Evolutionary conservation across 2,329 filamentous ascomycete species (phyloP).

Genomic region (Cordyceps tenuipes): DNA sequence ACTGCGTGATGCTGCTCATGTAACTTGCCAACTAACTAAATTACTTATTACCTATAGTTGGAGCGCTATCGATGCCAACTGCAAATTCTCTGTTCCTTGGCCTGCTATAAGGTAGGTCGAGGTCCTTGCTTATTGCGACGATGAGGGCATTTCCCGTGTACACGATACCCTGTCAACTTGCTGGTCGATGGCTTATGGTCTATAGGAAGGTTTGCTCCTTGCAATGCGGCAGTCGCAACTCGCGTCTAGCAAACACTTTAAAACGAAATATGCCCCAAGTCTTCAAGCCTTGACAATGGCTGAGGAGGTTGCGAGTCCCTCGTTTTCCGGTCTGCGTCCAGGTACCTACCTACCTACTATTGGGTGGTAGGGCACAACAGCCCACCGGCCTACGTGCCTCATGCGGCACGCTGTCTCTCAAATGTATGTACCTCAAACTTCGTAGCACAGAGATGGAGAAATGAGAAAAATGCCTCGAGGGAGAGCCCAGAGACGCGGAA

Average conservation of each 20-base stretch:
- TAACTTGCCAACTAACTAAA: background rate
- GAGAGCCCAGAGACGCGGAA: no score
- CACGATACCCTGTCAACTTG: background rate
- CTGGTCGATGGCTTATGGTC: background rate
- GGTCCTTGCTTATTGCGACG: background rate
- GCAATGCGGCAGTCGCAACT: background rate
- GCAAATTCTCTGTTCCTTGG: background rate
- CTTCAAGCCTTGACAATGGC: background rate
- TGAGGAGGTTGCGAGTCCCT: background rate
- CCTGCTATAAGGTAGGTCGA: background rate
- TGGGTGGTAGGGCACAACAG: no score
- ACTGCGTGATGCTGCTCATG: background rate
- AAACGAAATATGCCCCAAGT: background rate
- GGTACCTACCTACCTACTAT: no score
- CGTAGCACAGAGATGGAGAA: background rate
- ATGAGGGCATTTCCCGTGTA: background rate
- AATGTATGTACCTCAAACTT: no score
- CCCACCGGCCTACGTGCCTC: background rate
- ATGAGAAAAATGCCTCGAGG: background rate
- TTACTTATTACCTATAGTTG: background rate
- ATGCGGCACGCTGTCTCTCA: background rate
- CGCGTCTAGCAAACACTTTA: background rate
- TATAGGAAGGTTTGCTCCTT: background rate
- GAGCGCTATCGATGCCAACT: background rate
- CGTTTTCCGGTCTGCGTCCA: background rate